Evolutionary conservation across 2,329 filamentous ascomycete species (phyloP), one percentile per base, ranked within the genome.

Genomic region (Ophiognomonia clavigignenti-juglandacearum): DNA sequence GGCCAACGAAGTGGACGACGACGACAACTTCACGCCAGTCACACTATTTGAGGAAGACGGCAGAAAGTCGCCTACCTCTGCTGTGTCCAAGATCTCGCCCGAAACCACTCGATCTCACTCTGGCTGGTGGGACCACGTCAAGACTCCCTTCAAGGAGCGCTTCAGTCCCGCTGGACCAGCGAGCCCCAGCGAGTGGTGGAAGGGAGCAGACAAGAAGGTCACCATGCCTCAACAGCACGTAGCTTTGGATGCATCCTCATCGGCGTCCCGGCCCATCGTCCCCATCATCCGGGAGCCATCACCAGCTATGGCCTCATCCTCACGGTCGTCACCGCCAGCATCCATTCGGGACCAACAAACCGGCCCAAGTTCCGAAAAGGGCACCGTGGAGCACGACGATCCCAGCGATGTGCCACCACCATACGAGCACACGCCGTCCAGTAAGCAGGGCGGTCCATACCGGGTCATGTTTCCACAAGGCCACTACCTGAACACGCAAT

Each of bases 121-220:
- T 22, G 86, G 86, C 18, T 90, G 86, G 85, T 90, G 86, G 86
- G 86, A 88, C 57, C 75, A 86, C 54, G 80, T 90, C 46, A 83
- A 78, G 7, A 86, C 85, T 1, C 86, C 86, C 0, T 89, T 89
- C 57, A 57, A 65, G 14, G 71, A 75, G 24, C 57, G 73, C 19
- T 66, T 69, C 39, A 67, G 65, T 39, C 64, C 65, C 39, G 64
- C 59, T 39, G 50, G 61, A 53, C 29, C 48, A 53, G 48, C 60
- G 53, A 39, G 60, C 56, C 35, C 54, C 1, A 62, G 66, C 24
- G 61, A 63, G 24, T 70, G 66, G 66, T 72, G 70, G 69, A 63
- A 56, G 27, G 50, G 35, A 16, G 52, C 50, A 10, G 51, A 55
- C 16, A 59, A 63, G 51, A 62, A 45, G 43, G 44, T 27, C 16